Evolutionary conservation across 108 stramenopile species (phyloP), one percentile per base, ranked within the genome.

Genomic region (Halocafeteria seosinensis): DNA sequence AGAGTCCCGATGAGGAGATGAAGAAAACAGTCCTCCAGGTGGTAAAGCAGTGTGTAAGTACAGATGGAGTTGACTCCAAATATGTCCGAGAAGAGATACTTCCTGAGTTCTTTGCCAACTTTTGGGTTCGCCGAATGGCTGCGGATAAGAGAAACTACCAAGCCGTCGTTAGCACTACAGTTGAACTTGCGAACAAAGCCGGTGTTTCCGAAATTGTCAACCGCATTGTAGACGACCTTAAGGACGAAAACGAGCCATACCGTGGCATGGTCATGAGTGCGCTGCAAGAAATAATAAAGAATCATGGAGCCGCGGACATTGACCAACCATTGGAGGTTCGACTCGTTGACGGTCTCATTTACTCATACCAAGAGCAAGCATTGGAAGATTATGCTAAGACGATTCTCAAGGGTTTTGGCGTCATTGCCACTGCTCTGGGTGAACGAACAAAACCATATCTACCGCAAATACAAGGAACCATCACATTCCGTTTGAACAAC

Each of bases 261-360:
- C 85, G 97, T 42, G 78, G 91, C 52, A 96, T 99, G 97, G 97
- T 96, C 17, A 99, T 99, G 91, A 92, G 95, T 71, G 90, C 91
- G 2, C 71, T 94, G 34, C 83, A 89, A 61, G 83, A 87, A 68
- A 87, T 95, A 12, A 63, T 99, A 23, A 80, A 87, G 38, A 91
- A 95, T 66, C 67, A 94, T 60, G 97, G 97, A 17, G 86, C 86
- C 23, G 86, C 83, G 0, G 93, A 96, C 72, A 84, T 99, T 51
- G 92, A 90, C 63, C 81, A 88, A 24, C 73, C 91, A 1, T 68
- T 99, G n/a, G 97, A 99, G 70, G 94, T 96, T 73, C 81, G 87
- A 17, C 81, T 99, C 25, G 87, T 99, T 38, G 97, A 99, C 74
- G 97, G 94, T 50, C 88, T 95, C 50, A 82, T 99, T 6, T 99